Conservation (phyloP, 805 yeast genomes). For the Nakazawaea populi region DNA sequence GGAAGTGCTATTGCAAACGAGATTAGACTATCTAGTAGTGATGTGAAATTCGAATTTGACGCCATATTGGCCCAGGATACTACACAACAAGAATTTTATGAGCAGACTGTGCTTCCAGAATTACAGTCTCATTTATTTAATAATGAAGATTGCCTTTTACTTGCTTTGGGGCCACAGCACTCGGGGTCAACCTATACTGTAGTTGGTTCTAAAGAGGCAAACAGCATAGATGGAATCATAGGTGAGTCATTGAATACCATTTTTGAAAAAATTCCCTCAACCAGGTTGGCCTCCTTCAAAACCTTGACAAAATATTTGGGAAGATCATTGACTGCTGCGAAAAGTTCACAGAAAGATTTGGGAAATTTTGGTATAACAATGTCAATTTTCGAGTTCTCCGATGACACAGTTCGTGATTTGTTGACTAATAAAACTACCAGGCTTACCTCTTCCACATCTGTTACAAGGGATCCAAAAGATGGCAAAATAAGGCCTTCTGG, state of each 20-base stretch:
- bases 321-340: background rate
- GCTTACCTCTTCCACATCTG: slow-evolving; percentile 28
- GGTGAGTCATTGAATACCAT: slow-evolving; percentile 17
- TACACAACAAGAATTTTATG: slow-evolving; percentile 30
- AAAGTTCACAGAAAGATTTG: background rate
- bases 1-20: background rate
- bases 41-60: background rate
- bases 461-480: slow-evolving; percentile 35
- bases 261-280: slow-evolving; percentile 14
- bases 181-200: slow-evolving; percentile 41
- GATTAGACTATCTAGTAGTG: background rate
- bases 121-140: slow-evolving; percentile 23
- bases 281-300: background rate
- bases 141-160: slow-evolving; percentile 34
- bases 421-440: slow-evolving; percentile 21
- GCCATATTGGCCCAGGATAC: slow-evolving; percentile 16
- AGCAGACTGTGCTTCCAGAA: slow-evolving; percentile 25
- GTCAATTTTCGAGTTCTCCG: slow-evolving; percentile 49
- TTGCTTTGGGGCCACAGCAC: slow-evolving; percentile 49
- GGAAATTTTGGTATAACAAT: slow-evolving; percentile 32
- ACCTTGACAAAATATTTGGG: slow-evolving; percentile 3
- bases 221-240: slow-evolving; percentile 14
- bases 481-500: slow-evolving; percentile 38
- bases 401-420: slow-evolving; percentile 38
- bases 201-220: slow-evolving; percentile 23